A percentile compares a stretch with the other conserved stretches of the same genome.
These are phyloP conservation scores for Leccinum pellstonianum DNA, from an alignment of 768 basidiomycete species.

Conservation along the genomic window DNA sequence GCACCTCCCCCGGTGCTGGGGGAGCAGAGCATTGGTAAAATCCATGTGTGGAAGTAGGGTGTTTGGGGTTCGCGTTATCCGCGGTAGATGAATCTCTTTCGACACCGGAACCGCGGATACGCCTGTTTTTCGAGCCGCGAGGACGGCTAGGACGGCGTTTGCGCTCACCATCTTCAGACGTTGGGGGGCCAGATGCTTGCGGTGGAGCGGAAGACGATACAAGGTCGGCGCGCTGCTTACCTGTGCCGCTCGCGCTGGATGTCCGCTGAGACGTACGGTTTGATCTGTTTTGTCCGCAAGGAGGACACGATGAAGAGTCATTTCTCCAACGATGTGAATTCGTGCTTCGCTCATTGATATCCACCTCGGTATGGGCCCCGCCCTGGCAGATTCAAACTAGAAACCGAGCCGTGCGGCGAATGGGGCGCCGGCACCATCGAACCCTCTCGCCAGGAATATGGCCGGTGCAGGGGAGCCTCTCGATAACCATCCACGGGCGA, in stretches of 20 bases:
- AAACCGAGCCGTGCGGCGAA: not conserved
- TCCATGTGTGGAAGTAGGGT: conserved; percentile 33
- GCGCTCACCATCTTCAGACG: conserved; percentile 38
- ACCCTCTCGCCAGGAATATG: conserved; percentile 35
- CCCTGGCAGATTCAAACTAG: conserved; percentile 25
- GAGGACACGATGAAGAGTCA: conserved; percentile 7
- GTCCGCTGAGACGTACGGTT: conserved; percentile 21
- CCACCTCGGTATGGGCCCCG: conserved; percentile 31
- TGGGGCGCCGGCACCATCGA: not conserved
- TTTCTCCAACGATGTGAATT: conserved; percentile 1
- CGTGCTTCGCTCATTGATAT: not conserved
- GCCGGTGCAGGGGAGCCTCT: conserved; percentile 66
- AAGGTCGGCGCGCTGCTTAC: conserved; percentile 22
- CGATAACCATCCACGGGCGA: conserved; percentile 40
- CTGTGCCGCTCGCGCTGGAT: conserved; percentile 13
- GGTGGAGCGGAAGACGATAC: conserved; percentile 30
- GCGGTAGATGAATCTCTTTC: conserved; percentile 26
- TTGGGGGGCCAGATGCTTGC: conserved; percentile 18
- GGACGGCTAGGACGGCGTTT: conserved; percentile 80
- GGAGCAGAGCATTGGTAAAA: conserved; percentile 47
- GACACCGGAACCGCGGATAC: conserved; percentile 36
- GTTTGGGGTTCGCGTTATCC: conserved; percentile 27
- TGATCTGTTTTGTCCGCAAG: conserved; percentile 14
- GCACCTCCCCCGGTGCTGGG: conserved; percentile 47
- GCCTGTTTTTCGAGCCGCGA: conserved; percentile 75